Conservation (phyloP, 2,329 filamentous ascomycete genomes). For the Ophiosphaerella korrae region DNA sequence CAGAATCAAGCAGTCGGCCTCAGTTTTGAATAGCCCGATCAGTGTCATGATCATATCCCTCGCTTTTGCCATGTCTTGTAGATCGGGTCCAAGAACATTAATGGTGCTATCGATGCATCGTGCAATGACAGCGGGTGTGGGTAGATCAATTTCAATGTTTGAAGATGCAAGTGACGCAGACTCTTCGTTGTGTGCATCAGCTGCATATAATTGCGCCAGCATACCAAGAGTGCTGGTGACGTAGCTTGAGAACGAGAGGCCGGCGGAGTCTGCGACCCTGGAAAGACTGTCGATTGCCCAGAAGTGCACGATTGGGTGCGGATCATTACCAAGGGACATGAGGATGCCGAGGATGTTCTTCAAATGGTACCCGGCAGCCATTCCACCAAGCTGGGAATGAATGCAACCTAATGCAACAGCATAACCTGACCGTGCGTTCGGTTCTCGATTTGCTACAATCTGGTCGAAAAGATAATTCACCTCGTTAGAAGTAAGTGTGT, state of each 20-base stretch:
- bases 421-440: slow-evolving; percentile 89
- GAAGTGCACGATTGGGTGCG: slow-evolving; percentile 92
- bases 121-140: slow-evolving; percentile 80
- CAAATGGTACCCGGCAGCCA: slow-evolving; percentile 94
- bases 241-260: slow-evolving; percentile 87
- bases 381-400: slow-evolving; percentile 92
- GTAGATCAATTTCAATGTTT: slow-evolving; percentile 85
- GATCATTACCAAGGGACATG: slow-evolving; percentile 96
- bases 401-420: slow-evolving; percentile 92
- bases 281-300: slow-evolving; percentile 92
- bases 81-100: slow-evolving; percentile 92
- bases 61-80: slow-evolving; percentile 92
- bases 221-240: slow-evolving; percentile 91
- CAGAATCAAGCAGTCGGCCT: slow-evolving; percentile 72
- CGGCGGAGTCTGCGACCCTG: slow-evolving; percentile 86
- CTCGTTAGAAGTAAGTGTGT: slow-evolving; percentile 84
- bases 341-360: slow-evolving; percentile 97
- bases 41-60: slow-evolving; percentile 88
- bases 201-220: slow-evolving; percentile 89
- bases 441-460: slow-evolving; percentile 91
- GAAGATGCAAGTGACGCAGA: slow-evolving; percentile 79
- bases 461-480: slow-evolving; percentile 92
- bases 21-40: slow-evolving; percentile 79
- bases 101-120: slow-evolving; percentile 93
- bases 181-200: slow-evolving; percentile 89